phyloP scores from a whole-genome alignment of 345 rosid species.

The Sonneratia caseolaris region DNA sequence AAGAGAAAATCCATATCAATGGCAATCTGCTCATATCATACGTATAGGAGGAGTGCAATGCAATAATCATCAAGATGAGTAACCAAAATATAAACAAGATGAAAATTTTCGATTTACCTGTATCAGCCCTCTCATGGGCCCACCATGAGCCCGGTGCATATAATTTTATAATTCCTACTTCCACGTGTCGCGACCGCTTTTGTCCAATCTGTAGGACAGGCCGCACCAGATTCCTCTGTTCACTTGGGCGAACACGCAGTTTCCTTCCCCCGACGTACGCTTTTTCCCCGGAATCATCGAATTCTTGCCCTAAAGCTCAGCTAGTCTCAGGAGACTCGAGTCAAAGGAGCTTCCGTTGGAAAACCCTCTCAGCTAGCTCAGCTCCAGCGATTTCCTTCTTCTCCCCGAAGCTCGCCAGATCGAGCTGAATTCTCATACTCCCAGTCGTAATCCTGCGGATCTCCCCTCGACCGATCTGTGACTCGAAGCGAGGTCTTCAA shows the following conservation, averaged over 20 bases:
- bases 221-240: not conserved
- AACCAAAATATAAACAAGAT: no score
- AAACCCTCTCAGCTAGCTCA: not conserved
- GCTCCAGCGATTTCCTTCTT: not conserved
- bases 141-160: no score
- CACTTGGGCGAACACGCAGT: not conserved
- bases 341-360: not conserved
- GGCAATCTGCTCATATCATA: no score
- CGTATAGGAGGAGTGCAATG: no score
- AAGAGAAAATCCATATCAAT: no score
- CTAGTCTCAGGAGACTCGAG: not conserved
- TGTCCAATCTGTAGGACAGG: not conserved
- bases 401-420: not conserved
- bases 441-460: no score
- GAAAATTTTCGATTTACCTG: no score
- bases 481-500: not conserved
- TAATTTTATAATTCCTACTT: no score
- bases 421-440: not conserved
- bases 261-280: not conserved
- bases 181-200: not conserved
- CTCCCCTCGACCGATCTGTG: not conserved
- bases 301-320: conserved; percentile 10
- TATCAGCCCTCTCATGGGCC: no score
- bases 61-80: no score
- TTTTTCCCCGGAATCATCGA: conserved; percentile 9